Conservation (phyloP, 2,329 filamentous ascomycete species). For the Neofusicoccum sp. region DNA sequence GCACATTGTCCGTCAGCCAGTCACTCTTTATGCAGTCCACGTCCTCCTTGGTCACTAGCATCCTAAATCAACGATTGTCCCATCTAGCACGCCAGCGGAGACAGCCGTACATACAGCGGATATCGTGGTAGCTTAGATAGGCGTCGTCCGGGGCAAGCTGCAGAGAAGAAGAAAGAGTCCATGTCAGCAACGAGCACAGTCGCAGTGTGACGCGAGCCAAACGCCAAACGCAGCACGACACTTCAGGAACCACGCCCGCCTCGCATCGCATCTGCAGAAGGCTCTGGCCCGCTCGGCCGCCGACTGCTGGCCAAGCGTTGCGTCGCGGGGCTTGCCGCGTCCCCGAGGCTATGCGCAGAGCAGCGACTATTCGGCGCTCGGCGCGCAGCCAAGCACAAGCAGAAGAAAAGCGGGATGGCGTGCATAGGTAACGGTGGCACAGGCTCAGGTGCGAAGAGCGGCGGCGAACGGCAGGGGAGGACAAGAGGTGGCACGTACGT, state of each 20-base stretch:
- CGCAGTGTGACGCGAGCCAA: background rate
- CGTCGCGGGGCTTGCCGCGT: too few species aligned
- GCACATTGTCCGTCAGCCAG: constrained; percentile 95
- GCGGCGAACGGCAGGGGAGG: constrained; percentile 18
- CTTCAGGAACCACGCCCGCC: too few species aligned
- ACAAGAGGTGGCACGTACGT: constrained; percentile 37
- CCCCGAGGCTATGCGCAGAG: too few species aligned
- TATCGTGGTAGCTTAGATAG: constrained; percentile 69
- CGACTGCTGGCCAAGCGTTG: too few species aligned
- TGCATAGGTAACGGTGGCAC: too few species aligned
- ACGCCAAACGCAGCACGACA: too few species aligned
- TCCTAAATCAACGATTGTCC: background rate
- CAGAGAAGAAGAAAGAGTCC: constrained; percentile 22
- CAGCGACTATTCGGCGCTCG: too few species aligned
- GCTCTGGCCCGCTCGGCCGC: too few species aligned
- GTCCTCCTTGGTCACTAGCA: constrained; percentile 81
- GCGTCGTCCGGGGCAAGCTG: constrained; percentile 65
- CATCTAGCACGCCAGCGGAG: background rate
- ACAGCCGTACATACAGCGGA: constrained; percentile 54
- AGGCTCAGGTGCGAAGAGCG: too few species aligned
- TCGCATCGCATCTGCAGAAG: too few species aligned
- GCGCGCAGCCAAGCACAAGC: background rate
- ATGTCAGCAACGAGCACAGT: constrained; percentile 29
- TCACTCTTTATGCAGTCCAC: constrained; percentile 85
- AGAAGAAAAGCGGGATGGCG: constrained; percentile 22